Evolutionary conservation across 768 basidiomycete genomes (phyloP), one percentile per base, ranked within the genome.

Genomic region (Tulasnella sp.): DNA sequence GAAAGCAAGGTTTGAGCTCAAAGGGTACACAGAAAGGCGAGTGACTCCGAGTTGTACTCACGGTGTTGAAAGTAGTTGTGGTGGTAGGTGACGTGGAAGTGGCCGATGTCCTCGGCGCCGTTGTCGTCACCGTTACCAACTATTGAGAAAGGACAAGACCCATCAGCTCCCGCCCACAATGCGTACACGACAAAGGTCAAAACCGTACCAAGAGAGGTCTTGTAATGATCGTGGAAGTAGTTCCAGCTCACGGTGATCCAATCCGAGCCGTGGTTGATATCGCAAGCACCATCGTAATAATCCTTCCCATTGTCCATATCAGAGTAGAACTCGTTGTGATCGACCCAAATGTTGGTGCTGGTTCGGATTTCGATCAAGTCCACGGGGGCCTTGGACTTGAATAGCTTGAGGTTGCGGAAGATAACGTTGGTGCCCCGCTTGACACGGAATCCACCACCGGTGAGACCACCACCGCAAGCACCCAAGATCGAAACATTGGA

Each of bases 221-320:
- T 88, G 86, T 86, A 88, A 85, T 89, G 88, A 39, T 81, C 48
- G 31, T 34, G 74, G 62, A 71, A 42, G 39, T 21, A 21, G 77
- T 58, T 80, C 24, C 73, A 62, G 48, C 34, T 56, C 19, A 75
- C 62, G 31, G 74, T 75, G 75, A 76, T 82, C 75, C 85, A 87
- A 81, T 86, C 85, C 81, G 84, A 75, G 76, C 88, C 88, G 80
- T 88, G 88, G 38, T 87, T 88, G 80, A 88, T 83, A 78, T 88
- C 88, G 68, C 87, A 84, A 44, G 87, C 85, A 71, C 88, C 88
- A 78, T 88, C 88, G 83, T 88, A 88, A 19, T 46, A 46, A 46
- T 71, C 84, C 88, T 88, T 78, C 75, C 74, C 71, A 75, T 36
- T 36, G 44, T 34, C 38, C 77, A 34, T 78, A 68, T 78, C 77